phyloP scores from a whole-genome alignment of 2,329 filamentous ascomycete genomes.

The Alternaria arborescens region DNA sequence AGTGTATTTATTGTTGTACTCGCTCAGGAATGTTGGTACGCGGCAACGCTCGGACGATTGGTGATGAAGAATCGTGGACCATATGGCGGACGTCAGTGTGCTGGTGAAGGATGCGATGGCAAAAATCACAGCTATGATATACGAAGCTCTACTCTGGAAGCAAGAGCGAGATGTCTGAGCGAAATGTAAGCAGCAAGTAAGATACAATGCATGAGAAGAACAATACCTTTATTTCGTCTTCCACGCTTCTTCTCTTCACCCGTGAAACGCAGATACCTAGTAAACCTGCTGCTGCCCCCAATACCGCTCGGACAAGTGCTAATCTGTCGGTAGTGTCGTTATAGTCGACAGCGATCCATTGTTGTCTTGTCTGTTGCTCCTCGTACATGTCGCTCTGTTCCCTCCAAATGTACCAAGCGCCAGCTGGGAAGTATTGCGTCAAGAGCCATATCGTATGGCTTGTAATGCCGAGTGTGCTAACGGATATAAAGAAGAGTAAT shows the following conservation, averaged over 20 bases:
- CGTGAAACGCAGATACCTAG: not conserved
- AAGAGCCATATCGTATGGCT: constrained; percentile 4
- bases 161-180: not conserved
- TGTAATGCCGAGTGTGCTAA: not conserved
- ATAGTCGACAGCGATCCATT: not conserved
- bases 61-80: not conserved
- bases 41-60: not conserved
- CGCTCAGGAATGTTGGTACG: not conserved
- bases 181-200: not conserved
- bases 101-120: not conserved
- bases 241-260: not conserved
- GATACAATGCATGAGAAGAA: not conserved
- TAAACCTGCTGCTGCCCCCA: not conserved
- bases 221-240: not conserved
- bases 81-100: not conserved
- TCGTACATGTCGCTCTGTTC: not conserved
- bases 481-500: not conserved
- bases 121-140: not conserved
- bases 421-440: not conserved
- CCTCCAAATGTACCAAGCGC: constrained; percentile 7
- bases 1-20: not conserved
- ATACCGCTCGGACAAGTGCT: not conserved
- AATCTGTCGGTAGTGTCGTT: not conserved
- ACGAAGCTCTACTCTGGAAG: not conserved
- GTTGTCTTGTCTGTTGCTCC: not conserved